Conservation (phyloP, 495 filamentous ascomycete genomes). For the Aspergillus heteromorphus region DNA sequence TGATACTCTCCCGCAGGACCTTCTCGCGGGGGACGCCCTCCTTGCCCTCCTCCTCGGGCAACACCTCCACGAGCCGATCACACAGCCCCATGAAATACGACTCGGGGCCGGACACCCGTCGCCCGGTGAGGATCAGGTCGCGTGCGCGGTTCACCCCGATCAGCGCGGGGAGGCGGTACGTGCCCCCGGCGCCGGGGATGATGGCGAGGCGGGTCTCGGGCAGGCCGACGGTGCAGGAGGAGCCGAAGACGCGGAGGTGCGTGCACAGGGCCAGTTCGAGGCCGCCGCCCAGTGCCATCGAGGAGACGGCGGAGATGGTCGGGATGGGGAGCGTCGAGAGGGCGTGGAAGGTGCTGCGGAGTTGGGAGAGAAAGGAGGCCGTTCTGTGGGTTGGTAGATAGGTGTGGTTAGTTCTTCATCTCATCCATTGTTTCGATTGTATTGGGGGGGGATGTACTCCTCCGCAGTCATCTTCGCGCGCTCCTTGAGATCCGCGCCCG, state of each 20-base stretch:
- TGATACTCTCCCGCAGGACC: slow-evolving; percentile 68
- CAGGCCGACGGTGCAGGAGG: slow-evolving; percentile 67
- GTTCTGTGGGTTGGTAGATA: slow-evolving; percentile 52
- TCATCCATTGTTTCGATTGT: no score
- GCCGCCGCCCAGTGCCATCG: slow-evolving; percentile 82
- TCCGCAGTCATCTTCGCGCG: slow-evolving; percentile 64
- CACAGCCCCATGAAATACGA: slow-evolving; percentile 80
- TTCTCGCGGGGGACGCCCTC: slow-evolving; percentile 53
- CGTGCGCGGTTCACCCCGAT: slow-evolving; percentile 71
- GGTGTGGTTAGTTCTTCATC: neutral
- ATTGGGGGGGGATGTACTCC: slow-evolving; percentile 44
- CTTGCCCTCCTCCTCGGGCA: slow-evolving; percentile 49
- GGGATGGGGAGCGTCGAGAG: slow-evolving; percentile 74
- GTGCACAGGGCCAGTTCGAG: slow-evolving; percentile 86
- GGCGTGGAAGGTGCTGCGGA: slow-evolving; percentile 64
- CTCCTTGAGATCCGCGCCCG: slow-evolving; percentile 93
- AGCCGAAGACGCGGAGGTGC: slow-evolving; percentile 75
- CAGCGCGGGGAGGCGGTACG: slow-evolving; percentile 71
- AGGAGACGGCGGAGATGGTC: slow-evolving; percentile 78
- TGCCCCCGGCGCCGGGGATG: slow-evolving; percentile 90
- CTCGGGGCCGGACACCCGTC: slow-evolving; percentile 70
- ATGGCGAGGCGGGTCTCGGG: slow-evolving; percentile 91
- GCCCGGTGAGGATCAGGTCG: slow-evolving; percentile 81
- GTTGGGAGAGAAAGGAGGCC: slow-evolving; percentile 63
- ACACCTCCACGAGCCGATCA: slow-evolving; percentile 72